Evolutionary conservation across 2,329 filamentous ascomycete species (phyloP), one percentile per base, ranked within the genome.

Genomic region (Acrodontium crateriforme): DNA sequence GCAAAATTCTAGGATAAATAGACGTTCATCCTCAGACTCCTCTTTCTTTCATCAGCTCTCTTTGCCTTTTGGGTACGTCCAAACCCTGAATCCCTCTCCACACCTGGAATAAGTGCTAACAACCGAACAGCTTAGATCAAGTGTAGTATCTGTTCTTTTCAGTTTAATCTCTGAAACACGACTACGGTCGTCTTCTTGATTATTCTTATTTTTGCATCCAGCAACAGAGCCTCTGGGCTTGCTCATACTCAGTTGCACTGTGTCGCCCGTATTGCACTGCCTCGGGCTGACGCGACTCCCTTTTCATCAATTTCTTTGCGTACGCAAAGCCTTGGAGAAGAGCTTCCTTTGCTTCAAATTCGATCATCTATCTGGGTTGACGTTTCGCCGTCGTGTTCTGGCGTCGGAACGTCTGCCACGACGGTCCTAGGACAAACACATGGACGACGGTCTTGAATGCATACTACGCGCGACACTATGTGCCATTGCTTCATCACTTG

Each of bases 101-200:
- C 27, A 23, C 9, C 14, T 19, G 9, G 9, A 34, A 29, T 35
- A 13, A 32, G 28, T 24, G 28, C 25, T 34, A 34, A 25, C 31
- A 31, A 30, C 32, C 31, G n/a, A n/a, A 10, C 8, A 10, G 4
- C 20, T n/a, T 12, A 8, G 32, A 35, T 32, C 32, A 35, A 28
- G 29, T 25, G 35, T 38, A 38, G 35, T 35, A 35, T 34, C 35
- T 35, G 31, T 37, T 36, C 29, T 38, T 36, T 31, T 36, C 28
- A 36, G 32, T 36, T 30, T 36, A 35, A 35, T 38, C 35, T 36
- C 36, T 39, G 34, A 36, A 36, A 39, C 34, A 29, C 16, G 15
- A 17, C 34, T 32, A 39, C 34, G 33, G 34, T 18, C 15, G 17
- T 21, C 30, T 35, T 39, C 27, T 31, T 31, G 36, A 39, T 39